Evolutionary conservation across 768 basidiomycete species (phyloP), one percentile per base, ranked within the genome.

Genomic region (Mycena galopus): DNA sequence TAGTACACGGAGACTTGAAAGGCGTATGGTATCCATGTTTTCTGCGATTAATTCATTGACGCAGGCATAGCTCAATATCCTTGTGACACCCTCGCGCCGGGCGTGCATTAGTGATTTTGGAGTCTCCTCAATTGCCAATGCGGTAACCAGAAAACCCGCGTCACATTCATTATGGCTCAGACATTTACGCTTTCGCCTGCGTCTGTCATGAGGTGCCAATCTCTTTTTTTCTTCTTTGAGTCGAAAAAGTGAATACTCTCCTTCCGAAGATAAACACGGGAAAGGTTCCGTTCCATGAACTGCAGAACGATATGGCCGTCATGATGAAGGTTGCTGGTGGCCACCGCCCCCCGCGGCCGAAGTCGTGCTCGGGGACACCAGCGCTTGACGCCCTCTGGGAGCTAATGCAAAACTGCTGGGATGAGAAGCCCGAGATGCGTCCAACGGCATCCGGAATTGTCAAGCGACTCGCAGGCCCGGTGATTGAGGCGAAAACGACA

Each of bases 11-110:
- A 21, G 77, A 77, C 55, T 37, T 78, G 14, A 74, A 77, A 50
- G 75, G 47, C 21, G 47, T 50, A 50, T 47, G 39, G n/a, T n/a
- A n/a, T n/a, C n/a, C n/a, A n/a, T n/a, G n/a, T n/a, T n/a, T 72
- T 78, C n/a, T 17, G 58, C 56, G n/a, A n/a, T 2, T 17, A 17
- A 9, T n/a, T 33, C 35, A 6, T 32, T 7, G 11, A 6, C n/a
- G n/a, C n/a, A n/a, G n/a, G n/a, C n/a, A 0, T 66, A 88, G 86
- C 77, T 77, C 12, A 88, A 89, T 66, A 86, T 89, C 56, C 81
- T 89, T 29, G n/a, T n/a, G n/a, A n/a, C n/a, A n/a, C n/a, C n/a
- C n/a, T n/a, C n/a, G n/a, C n/a, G n/a, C n/a, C n/a, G n/a, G n/a
- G n/a, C n/a, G n/a, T n/a, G n/a, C n/a, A n/a, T n/a, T n/a, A n/a